Base-by-base conservation (phyloP, 495 filamentous ascomycete species). In the Penicillium daleae region DNA sequence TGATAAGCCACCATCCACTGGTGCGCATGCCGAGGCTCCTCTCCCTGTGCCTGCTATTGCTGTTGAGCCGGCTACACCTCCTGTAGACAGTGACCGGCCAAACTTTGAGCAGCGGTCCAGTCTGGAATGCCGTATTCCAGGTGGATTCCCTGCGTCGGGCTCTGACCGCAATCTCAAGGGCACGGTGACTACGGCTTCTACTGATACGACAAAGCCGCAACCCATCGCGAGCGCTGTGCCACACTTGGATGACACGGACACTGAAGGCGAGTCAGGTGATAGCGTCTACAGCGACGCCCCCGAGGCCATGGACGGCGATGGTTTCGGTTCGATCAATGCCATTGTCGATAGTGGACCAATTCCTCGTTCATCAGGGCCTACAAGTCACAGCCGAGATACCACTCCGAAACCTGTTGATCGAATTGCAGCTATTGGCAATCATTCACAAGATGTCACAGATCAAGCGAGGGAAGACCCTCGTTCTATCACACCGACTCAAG, bases 281-380 rank as follows among this genome's bases (percentile, higher is more conserved):
- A 94, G 90, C 73, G 83, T 94, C 51, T 97, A 94, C 73, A 95
- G 91, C 68, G 93, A 97, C 81, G 93, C 93, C 3, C 88, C 88
- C 44, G 93, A 97, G 69, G 90, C 92, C 57, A 75, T 90, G 0
- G 86, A 93, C 42, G 88, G 87, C 6, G 86, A 88, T 64, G 91
- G 89, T 0, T 97, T 93, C 74, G 83, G 89, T 51, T 96, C 91
- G 13, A 86, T 97, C 49, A 86, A 96, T 75, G 93, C 93, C 29
- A 88, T 96, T 46, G 82, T 96, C 2, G 88, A 93, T 55, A 87
- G 83, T 53, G 84, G 68, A 6, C 51, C 70, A 53, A 63, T 61
- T 21, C 66, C 68, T 17, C 63, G 62, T 35, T 71, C 70, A 13
- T 15, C 64, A 24, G 61, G 48, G 1, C 57, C 64, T 4, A 2